phyloP scores from a whole-genome alignment of 2,329 filamentous ascomycete genomes.

The Torrubiellomyces zombiae region DNA sequence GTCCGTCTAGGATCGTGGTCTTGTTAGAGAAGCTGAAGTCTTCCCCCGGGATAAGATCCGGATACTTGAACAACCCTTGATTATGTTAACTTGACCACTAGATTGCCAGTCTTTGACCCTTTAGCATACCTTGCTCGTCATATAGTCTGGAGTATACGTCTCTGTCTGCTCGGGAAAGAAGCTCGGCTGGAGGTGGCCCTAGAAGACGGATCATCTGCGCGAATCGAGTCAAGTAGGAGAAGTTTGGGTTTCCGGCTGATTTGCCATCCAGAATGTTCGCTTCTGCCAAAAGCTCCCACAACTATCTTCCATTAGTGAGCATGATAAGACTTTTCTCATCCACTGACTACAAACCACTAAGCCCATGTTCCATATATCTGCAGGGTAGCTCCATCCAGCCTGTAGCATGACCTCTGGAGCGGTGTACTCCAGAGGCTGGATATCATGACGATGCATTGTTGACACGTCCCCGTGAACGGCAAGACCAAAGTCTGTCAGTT shows the following conservation, averaged over 20 bases:
- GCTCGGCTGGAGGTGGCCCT: constrained; percentile 10
- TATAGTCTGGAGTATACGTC: constrained; percentile 7
- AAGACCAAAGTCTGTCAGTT: constrained; percentile 13
- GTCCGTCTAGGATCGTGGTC: constrained; percentile 8
- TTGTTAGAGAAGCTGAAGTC: constrained; percentile 7
- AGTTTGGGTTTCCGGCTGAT: constrained; percentile 5
- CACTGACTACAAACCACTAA: constrained; percentile 9
- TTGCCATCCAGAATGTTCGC: constrained; percentile 11
- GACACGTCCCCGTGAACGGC: constrained; percentile 10
- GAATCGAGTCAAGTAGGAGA: constrained; percentile 11
- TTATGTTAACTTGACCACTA: constrained; percentile 2
- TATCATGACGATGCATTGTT: constrained; percentile 8
- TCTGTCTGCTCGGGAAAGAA: constrained; percentile 9
- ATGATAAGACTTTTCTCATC: not conserved
- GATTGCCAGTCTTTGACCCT: not conserved
- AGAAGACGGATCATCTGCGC: constrained; percentile 14
- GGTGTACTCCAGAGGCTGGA: constrained; percentile 14
- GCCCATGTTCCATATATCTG: constrained; percentile 15
- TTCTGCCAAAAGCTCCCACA: constrained; percentile 14
- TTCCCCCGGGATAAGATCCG: constrained; percentile 8
- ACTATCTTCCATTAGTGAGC: constrained; percentile 5
- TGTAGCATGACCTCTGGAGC: constrained; percentile 15
- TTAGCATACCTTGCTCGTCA: constrained; percentile 7
- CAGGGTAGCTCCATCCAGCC: constrained; percentile 14
- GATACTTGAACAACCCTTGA: constrained; percentile 8